phyloP scores from a whole-genome alignment of 257 asterid species.

The Verbena officinalis region DNA sequence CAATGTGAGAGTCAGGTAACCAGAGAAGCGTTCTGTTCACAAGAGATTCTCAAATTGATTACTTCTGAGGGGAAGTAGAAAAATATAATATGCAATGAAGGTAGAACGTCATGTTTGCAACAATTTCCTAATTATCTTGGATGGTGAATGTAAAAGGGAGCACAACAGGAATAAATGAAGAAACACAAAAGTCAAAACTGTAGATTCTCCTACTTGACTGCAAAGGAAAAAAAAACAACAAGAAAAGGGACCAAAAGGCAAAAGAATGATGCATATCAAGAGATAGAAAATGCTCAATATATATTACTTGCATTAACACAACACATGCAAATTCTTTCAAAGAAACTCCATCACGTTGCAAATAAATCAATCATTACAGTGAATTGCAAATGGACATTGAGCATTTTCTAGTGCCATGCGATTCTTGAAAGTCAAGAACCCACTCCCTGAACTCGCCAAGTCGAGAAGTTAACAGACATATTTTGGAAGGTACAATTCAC shows the following conservation, averaged over 20 bases:
- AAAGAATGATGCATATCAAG: constrained; percentile 6
- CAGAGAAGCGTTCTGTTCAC: not conserved
- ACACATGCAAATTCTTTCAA: not conserved
- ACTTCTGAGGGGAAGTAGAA: constrained; percentile 9
- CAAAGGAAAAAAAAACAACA: not conserved
- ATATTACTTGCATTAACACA: constrained; percentile 1
- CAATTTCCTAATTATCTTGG: not conserved
- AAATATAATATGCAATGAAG: not conserved
- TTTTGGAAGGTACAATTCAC: not conserved
- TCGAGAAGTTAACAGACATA: constrained; percentile 11
- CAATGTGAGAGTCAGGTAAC: constrained; percentile 11
- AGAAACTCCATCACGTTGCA: not conserved
- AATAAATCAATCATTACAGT: not conserved
- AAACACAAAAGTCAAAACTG: not conserved
- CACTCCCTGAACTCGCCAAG: constrained; percentile 12
- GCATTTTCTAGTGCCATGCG: not conserved
- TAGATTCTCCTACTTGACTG: not conserved
- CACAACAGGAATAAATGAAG: not conserved
- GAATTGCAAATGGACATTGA: not conserved
- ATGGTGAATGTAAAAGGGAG: not conserved
- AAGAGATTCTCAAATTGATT: not conserved
- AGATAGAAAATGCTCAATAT: constrained; percentile 4
- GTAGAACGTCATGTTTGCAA: not conserved
- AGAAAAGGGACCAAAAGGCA: not conserved
- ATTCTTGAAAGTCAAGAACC: not conserved